Evolutionary conservation across 148 eudicot species (phyloP), one percentile per base, ranked within the genome.

Genomic region (Hydrangea macrophylla): DNA sequence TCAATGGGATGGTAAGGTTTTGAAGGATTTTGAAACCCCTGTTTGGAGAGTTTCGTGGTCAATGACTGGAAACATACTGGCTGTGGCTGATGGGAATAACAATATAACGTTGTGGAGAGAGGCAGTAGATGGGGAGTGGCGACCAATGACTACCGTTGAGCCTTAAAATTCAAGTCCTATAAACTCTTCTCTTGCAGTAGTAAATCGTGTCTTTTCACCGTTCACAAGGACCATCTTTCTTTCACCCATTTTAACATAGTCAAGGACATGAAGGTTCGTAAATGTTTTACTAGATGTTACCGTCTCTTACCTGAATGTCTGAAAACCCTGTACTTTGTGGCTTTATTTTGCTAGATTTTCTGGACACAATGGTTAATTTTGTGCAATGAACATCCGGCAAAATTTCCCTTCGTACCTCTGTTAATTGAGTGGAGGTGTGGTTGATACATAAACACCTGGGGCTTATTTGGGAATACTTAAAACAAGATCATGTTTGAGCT

Each of bases 11-110:
- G 71, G 71, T 26, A 68, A 37, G 54, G 71, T 68, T 37, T 18
- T 68, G 71, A 68, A 68, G 53, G 71, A 68, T 36, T 68, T 68
- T 39, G 44, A 18, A 37, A 55, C 71, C 53, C 71, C 71, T 56
- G 62, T 68, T 68, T 68, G 71, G 71, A 68, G 71, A 36, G 71
- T 56, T 15, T 36, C 71, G 9, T 68, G 71, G 71, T 68, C 71
- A 0, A 31, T 24, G 17, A 68, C 71, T 25, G 71, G 71, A 33
- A 68, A 68, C 36, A 25, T 56, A 33, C 36, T 68, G 36, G 71
- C 71, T 37, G 71, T 68, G 28, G 61, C 71, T 40, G 61, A 55
- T 68, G 71, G 71, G 61, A 56, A 39, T 0, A 55, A 68, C 37
- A 37, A 36, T 28, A 62, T 68, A n/a, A 68, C 71, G 0, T 56